Base-by-base conservation (phyloP, 352 stramenopile species). In the Pythium myriotylum region DNA sequence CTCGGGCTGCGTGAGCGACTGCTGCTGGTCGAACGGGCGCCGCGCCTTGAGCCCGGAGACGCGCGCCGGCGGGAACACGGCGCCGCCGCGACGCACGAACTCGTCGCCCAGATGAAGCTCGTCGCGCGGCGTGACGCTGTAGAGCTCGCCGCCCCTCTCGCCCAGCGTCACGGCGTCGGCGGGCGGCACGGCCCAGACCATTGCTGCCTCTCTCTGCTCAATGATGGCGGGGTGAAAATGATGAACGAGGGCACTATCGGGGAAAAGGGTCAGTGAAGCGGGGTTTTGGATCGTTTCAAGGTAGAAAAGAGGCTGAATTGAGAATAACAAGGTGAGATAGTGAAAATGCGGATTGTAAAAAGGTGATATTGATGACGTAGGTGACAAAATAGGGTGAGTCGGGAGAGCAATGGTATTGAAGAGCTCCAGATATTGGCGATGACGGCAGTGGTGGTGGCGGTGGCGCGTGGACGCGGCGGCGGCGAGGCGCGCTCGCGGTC, bases 81-180 rank as follows among this genome's bases (percentile, higher is more conserved):
- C 41, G 9, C 84, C 84, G 19, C 84, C 84, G 20, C 71, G 76
- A 4, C 79, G 77, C 26, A 89, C 67, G 49, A 89, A 92, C 41
- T 74, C 79, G 60, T 90, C 81, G 29, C 81, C 82, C 4, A 90
- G 16, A 54, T 85, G 81, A 13, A 69, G 55, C 37, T 86, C 71
- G 48, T 91, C 81, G 14, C 73, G 65, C 13, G 79, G 70, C 2
- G 77, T 78, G 19, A 91, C 77, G 62, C 79, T 90, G 65, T 88
- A 84, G 35, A 93, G 72, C 72, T 91, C 82, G 32, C 82, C 79
- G 54, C 79, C 64, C 45, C 90, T 76, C 68, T 93, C 84, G 10
- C 84, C 84, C 17, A 93, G 72, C 65, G 84, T 91, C 75, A 91
- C 82, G 46, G 84, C 76, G 53, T 89, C 79, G 24, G 54, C 51